Conservation (phyloP, 192 early-diverging fungal genomes). For the Umbelopsis isabellina region DNA sequence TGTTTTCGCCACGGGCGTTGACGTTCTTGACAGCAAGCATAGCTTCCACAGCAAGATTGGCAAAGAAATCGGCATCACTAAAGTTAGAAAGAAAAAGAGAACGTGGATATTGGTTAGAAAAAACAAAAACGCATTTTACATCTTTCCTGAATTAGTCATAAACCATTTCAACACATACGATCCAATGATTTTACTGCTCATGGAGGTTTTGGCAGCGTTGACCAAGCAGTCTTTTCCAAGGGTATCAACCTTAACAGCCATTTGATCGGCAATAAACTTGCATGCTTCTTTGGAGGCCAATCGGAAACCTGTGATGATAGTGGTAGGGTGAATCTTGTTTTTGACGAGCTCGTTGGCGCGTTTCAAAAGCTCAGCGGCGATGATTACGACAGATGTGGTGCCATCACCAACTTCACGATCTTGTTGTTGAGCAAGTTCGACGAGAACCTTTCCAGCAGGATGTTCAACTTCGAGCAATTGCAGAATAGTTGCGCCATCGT, state of each 20-base stretch:
- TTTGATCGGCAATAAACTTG: slow-evolving; percentile 96
- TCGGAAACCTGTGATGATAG: slow-evolving; percentile 97
- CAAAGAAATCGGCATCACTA: slow-evolving; percentile 95
- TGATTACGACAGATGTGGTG: slow-evolving; percentile 98
- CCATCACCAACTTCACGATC: slow-evolving; percentile 99
- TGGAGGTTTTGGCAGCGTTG: slow-evolving; percentile 97
- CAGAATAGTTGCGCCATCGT: slow-evolving; percentile 99
- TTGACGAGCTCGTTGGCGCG: slow-evolving; percentile 97
- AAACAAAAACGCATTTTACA: background rate
- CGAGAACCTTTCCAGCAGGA: slow-evolving; percentile 94
- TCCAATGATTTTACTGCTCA: slow-evolving; percentile 98
- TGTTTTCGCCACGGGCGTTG: slow-evolving; percentile 80
- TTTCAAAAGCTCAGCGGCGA: slow-evolving; percentile 95
- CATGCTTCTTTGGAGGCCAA: slow-evolving; percentile 97
- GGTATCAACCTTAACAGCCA: slow-evolving; percentile 93
- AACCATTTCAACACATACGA: slow-evolving; percentile 54
- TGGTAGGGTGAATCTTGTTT: slow-evolving; percentile 99
- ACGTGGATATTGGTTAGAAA: background rate
- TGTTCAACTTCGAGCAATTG: slow-evolving; percentile 98
- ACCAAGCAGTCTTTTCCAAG: slow-evolving; percentile 91
- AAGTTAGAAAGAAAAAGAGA: background rate
- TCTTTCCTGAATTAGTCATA: background rate
- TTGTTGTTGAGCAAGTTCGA: slow-evolving; percentile 99
- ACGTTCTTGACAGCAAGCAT: slow-evolving; percentile 90
- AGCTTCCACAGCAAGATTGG: slow-evolving; percentile 92